Evolutionary conservation across 768 basidiomycete genomes (phyloP).

Genomic region (Chalciporus chontae): DNA sequence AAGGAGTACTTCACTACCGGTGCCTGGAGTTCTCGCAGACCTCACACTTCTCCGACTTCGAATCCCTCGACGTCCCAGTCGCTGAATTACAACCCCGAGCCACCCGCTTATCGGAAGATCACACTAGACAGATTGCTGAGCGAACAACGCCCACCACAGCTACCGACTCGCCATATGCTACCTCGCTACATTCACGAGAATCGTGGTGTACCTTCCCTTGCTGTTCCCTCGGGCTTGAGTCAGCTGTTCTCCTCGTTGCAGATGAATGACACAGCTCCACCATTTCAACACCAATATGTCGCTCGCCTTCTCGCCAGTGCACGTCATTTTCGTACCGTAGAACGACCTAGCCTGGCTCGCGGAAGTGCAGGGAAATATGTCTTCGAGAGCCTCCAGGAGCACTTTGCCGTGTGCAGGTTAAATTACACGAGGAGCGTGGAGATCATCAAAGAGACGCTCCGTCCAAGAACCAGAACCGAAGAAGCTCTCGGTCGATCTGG

Average conservation of each 20-base stretch:
- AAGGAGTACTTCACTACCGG: constrained; percentile 1
- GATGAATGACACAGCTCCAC: neutral
- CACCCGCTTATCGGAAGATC: too few relatives aligned
- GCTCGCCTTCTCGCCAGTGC: constrained; percentile 7
- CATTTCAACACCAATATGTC: constrained; percentile 15
- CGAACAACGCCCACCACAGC: too few relatives aligned
- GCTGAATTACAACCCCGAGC: too few relatives aligned
- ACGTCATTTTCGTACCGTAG: constrained; percentile 1
- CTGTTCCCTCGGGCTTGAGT: neutral
- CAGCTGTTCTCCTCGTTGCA: neutral
- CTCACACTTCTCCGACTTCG: neutral
- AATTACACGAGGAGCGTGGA: constrained; percentile 1
- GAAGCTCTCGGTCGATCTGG: constrained; percentile 1
- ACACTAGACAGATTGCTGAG: too few relatives aligned
- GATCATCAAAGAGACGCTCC: constrained; percentile 3
- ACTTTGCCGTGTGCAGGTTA: neutral
- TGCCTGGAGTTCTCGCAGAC: neutral
- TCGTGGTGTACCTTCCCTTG: neutral
- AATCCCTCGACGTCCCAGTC: neutral
- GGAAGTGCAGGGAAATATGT: too few relatives aligned
- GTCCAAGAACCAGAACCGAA: constrained; percentile 13
- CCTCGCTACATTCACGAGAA: too few relatives aligned
- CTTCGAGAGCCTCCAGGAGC: neutral
- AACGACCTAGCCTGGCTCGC: neutral
- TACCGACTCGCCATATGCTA: too few relatives aligned